Evolutionary conservation across 805 yeast species (phyloP).

Genomic region (Saccharomycopsis guyanensis): DNA sequence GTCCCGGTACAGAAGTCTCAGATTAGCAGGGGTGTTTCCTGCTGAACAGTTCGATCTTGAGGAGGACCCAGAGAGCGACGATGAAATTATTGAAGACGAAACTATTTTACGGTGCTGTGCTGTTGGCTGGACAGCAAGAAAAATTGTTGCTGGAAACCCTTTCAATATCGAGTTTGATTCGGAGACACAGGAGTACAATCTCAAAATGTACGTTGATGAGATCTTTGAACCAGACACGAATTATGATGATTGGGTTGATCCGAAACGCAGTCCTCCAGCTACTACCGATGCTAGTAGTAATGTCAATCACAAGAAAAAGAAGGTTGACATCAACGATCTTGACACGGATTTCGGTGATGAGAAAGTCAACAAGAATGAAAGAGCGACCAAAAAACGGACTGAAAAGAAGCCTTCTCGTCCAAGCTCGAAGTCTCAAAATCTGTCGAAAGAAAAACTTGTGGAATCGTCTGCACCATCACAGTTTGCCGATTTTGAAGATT

Average conservation of each 20-base stretch:
- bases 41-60: constrained; percentile 1
- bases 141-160: constrained; percentile 5
- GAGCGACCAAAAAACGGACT: not conserved
- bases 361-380: not conserved
- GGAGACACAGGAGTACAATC: not conserved
- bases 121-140: constrained; percentile 14
- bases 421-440: not conserved
- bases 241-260: not conserved
- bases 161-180: constrained; percentile 9
- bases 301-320: not conserved
- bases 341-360: constrained; percentile 11
- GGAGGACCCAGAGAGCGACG: constrained; percentile 4
- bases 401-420: not conserved
- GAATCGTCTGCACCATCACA: too few relatives aligned
- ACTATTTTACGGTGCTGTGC: constrained; percentile 10
- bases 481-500: too few relatives aligned
- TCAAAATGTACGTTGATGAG: constrained; percentile 3
- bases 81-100: constrained; percentile 8
- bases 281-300: not conserved
- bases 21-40: constrained; percentile 30
- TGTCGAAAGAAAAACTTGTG: not conserved
- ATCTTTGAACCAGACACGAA: constrained; percentile 1
- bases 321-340: not conserved
- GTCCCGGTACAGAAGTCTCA: constrained; percentile 26
- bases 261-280: too few relatives aligned